Evolutionary conservation across 2,329 filamentous ascomycete species (phyloP).

Genomic region (Mycocentrospora acerina): DNA sequence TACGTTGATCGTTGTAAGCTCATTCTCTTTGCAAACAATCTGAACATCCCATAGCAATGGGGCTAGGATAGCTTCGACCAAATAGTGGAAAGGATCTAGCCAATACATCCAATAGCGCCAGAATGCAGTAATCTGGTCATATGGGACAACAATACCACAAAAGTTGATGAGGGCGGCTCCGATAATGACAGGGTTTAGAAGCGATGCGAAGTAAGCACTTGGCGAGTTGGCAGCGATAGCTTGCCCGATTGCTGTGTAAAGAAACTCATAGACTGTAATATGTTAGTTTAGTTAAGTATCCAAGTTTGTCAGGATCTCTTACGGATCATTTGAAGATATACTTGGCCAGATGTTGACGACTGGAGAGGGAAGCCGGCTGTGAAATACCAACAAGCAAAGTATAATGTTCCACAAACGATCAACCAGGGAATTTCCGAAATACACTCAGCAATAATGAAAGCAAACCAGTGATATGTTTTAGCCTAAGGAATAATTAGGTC

Average conservation of each 20-base stretch:
- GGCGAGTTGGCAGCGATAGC: conserved; percentile 49
- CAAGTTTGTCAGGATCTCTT: background rate
- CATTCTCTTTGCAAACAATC: conserved; percentile 32
- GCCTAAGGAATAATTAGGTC: conserved; percentile 37
- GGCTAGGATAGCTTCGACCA: conserved; percentile 37
- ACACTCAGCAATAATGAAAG: conserved; percentile 68
- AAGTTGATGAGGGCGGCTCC: conserved; percentile 9
- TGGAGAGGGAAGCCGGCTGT: conserved; percentile 18
- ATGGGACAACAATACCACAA: conserved; percentile 60
- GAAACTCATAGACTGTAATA: conserved; percentile 41
- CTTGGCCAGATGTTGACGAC: background rate
- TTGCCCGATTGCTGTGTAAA: conserved; percentile 53
- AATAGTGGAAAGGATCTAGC: conserved; percentile 44
- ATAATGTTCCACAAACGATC: conserved; percentile 61
- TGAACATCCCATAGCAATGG: conserved; percentile 42
- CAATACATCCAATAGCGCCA: conserved; percentile 54
- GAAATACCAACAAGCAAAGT: conserved; percentile 68
- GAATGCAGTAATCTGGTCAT: conserved; percentile 64
- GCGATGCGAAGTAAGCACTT: conserved; percentile 52
- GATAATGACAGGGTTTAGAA: conserved; percentile 35
- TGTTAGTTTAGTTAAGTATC: background rate
- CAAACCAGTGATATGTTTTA: conserved; percentile 71
- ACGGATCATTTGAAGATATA: background rate
- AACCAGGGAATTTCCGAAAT: conserved; percentile 68
- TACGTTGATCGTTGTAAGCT: conserved; percentile 47